A percentile compares a stretch with the other conserved stretches of the same genome.
phyloP scores from a whole-genome alignment of 192 early-diverging fungal species.

The Ramicandelaber brevisporus region DNA sequence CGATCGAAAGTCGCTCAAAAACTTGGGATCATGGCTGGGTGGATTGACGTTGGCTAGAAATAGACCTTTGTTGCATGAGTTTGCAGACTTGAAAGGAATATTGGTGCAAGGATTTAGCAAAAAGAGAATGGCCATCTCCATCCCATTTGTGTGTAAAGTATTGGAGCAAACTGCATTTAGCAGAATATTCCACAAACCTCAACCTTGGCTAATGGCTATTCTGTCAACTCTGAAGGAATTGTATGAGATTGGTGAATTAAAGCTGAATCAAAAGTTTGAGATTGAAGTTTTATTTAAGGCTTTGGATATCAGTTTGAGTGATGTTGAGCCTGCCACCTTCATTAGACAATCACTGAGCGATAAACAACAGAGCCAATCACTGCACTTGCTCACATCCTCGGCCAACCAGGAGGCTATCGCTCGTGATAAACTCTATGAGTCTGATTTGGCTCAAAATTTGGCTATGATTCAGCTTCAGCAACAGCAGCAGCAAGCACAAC shows the following conservation, averaged over 20 bases:
- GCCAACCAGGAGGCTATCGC: too few relatives aligned
- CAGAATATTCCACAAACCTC: slow-evolving; percentile 80
- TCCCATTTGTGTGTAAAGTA: slow-evolving; percentile 96
- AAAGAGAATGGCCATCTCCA: slow-evolving; percentile 74
- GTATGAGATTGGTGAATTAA: slow-evolving; percentile 78
- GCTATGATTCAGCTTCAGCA: too few relatives aligned
- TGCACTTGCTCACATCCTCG: too few relatives aligned
- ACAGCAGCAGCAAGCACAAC: too few relatives aligned
- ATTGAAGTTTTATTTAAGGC: slow-evolving; percentile 95
- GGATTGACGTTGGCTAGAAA: slow-evolving; percentile 90
- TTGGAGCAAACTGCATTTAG: slow-evolving; percentile 66
- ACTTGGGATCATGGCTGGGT: slow-evolving; percentile 92
- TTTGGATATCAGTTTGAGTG: slow-evolving; percentile 55
- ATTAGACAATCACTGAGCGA: too few relatives aligned
- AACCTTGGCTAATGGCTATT: slow-evolving; percentile 95
- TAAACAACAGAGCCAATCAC: too few relatives aligned
- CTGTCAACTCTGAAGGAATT: slow-evolving; percentile 78
- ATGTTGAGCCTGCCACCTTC: slow-evolving; percentile 18
- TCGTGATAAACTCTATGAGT: too few relatives aligned
- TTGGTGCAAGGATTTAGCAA: slow-evolving; percentile 76
- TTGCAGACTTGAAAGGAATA: slow-evolving; percentile 83
- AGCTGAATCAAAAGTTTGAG: slow-evolving; percentile 90
- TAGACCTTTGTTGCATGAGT: slow-evolving; percentile 84
- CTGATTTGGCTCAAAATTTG: too few relatives aligned
- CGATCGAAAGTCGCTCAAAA: slow-evolving; percentile 79